These are phyloP conservation scores for Huiozyma sinensis DNA, from an alignment of 805 yeast species.

Conservation along the genomic window DNA sequence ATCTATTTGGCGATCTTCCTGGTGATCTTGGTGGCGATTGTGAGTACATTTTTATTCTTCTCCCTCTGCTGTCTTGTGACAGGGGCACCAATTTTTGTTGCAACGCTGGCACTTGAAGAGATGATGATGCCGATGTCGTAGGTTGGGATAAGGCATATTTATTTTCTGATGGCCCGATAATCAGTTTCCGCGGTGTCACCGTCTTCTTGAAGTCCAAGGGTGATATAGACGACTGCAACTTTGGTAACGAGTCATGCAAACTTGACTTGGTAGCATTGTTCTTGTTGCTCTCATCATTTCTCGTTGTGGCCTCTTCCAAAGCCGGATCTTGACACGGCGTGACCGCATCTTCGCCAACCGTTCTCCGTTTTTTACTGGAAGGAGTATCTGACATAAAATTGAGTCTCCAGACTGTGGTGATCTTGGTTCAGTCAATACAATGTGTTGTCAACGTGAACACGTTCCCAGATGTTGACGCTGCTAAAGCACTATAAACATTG, in stretches of 20 bases:
- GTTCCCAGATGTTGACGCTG: too few relatives aligned
- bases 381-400: constrained; percentile 10
- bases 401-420: too few relatives aligned
- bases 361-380: constrained; percentile 14
- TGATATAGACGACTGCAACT: background rate
- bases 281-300: too few relatives aligned
- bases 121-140: constrained; percentile 5
- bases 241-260: background rate
- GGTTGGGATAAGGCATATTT: constrained; percentile 19
- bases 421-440: too few relatives aligned
- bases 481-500: too few relatives aligned
- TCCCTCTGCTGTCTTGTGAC: constrained; percentile 29
- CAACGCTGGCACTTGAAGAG: constrained; percentile 8
- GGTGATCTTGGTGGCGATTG: constrained; percentile 20
- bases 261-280: too few relatives aligned
- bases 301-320: too few relatives aligned
- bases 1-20: constrained; percentile 15
- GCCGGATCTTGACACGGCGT: background rate
- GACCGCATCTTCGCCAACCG: background rate
- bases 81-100: constrained; percentile 26
- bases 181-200: constrained; percentile 18
- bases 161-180: constrained; percentile 15
- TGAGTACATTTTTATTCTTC: constrained; percentile 21
- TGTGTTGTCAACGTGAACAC: too few relatives aligned
- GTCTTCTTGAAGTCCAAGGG: background rate